phyloP scores from a whole-genome alignment of 2,329 filamentous ascomycete species.

The Sphaerulina populicola region DNA sequence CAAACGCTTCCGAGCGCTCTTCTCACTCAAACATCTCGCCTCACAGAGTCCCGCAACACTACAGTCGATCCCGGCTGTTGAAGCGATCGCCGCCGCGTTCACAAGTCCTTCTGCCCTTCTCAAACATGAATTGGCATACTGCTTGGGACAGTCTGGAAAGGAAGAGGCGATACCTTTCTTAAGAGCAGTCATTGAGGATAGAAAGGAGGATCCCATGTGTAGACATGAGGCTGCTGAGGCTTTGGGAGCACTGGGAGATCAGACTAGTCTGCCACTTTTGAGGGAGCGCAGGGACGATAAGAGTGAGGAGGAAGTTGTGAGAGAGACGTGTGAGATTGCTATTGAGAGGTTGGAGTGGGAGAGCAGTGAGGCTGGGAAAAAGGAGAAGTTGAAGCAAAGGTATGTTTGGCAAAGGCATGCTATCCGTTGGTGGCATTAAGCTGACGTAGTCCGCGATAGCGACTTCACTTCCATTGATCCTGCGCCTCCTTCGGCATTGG shows the following conservation, averaged over 20 bases:
- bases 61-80: constrained; percentile 54
- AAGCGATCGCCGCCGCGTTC: constrained; percentile 83
- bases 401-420: constrained; percentile 35
- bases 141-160: constrained; percentile 83
- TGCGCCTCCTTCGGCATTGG: constrained; percentile 66
- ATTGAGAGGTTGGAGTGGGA: constrained; percentile 93
- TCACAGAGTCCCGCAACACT: constrained; percentile 52
- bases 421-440: not conserved
- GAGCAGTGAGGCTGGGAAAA: constrained; percentile 60
- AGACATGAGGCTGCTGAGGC: constrained; percentile 95
- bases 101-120: constrained; percentile 75
- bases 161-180: constrained; percentile 64
- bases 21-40: constrained; percentile 92
- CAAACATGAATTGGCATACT: constrained; percentile 97
- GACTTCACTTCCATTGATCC: constrained; percentile 95
- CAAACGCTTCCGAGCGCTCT: constrained; percentile 87
- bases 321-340: constrained; percentile 94
- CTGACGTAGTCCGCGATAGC: constrained; percentile 42
- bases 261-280: constrained; percentile 64
- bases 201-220: constrained; percentile 86
- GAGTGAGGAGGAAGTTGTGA: constrained; percentile 71
- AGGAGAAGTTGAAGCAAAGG: constrained; percentile 75
- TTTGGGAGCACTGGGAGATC: constrained; percentile 74
- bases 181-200: constrained; percentile 63
- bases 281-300: constrained; percentile 63